These are phyloP conservation scores for Medicago lupulina DNA, from an alignment of 306 rosid genomes.

Conservation along the genomic window DNA sequence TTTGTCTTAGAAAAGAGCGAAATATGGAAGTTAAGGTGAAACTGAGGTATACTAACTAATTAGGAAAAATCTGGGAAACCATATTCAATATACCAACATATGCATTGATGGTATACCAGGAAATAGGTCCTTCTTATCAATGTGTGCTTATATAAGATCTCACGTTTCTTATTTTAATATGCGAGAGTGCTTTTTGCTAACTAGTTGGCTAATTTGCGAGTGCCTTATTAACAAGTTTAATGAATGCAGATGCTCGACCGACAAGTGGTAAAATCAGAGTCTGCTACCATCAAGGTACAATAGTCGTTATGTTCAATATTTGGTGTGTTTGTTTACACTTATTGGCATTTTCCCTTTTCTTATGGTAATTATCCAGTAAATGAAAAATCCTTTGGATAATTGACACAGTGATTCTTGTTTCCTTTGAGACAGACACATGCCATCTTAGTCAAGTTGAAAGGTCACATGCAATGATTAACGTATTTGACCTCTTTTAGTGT, in stretches of 20 bases:
- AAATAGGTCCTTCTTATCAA: background rate
- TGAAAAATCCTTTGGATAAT: constrained; percentile 14
- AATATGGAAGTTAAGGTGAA: background rate
- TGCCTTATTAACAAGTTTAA: constrained; percentile 38
- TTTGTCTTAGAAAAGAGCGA: constrained; percentile 2
- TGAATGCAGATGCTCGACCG: constrained; percentile 82
- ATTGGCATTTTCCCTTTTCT: background rate
- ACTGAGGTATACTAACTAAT: constrained; percentile 18
- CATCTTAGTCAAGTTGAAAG: constrained; percentile 19
- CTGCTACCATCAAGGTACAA: constrained; percentile 88
- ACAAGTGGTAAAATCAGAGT: constrained; percentile 95
- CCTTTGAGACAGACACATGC: background rate
- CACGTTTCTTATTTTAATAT: constrained; percentile 33
- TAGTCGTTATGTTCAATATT: constrained; percentile 14
- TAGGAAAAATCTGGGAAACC: constrained; percentile 9
- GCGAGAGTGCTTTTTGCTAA: constrained; percentile 7
- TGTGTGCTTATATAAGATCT: constrained; percentile 29
- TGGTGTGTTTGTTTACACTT: background rate
- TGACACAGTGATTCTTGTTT: background rate
- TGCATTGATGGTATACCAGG: background rate
- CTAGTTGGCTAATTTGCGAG: constrained; percentile 24
- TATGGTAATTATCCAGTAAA: background rate
- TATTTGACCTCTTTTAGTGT: constrained; percentile 5
- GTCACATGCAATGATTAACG: background rate
- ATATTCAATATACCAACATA: background rate